A percentile compares a stretch with the other conserved stretches of the same genome.
phyloP scores from a whole-genome alignment of 2,329 filamentous ascomycete species.

The Sclerotinia nivalis region DNA sequence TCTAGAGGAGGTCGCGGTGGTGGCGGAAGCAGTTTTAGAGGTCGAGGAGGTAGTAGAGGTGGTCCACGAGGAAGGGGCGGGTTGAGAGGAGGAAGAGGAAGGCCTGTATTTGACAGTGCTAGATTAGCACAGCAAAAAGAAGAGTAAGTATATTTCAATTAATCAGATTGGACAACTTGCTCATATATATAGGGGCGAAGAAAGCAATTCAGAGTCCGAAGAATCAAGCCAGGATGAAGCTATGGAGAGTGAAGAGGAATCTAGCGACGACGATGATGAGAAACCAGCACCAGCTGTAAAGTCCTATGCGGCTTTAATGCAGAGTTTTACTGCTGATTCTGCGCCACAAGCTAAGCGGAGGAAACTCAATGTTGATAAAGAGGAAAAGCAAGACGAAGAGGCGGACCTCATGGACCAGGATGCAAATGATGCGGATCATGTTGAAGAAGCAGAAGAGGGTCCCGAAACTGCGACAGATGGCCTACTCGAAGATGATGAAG shows the following conservation, averaged over 20 bases:
- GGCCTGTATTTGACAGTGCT: slow-evolving; percentile 49
- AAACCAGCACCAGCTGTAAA: slow-evolving; percentile 44
- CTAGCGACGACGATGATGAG: slow-evolving; percentile 46
- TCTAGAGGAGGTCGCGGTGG: slow-evolving; percentile 31
- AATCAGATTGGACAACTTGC: neutral
- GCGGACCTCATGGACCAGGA: slow-evolving; percentile 28
- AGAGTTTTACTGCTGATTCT: slow-evolving; percentile 54
- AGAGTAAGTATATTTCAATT: slow-evolving; percentile 32
- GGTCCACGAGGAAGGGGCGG: slow-evolving; percentile 33
- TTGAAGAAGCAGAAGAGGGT: slow-evolving; percentile 53
- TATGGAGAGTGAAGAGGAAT: slow-evolving; percentile 49
- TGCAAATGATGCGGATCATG: slow-evolving; percentile 43
- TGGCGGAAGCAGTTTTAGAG: slow-evolving; percentile 32
- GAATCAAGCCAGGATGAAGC: slow-evolving; percentile 46
- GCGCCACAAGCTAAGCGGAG: slow-evolving; percentile 56
- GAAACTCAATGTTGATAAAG: slow-evolving; percentile 49
- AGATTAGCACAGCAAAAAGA: slow-evolving; percentile 51
- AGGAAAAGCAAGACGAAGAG: slow-evolving; percentile 27
- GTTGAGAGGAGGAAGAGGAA: slow-evolving; percentile 40
- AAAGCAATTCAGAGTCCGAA: slow-evolving; percentile 40
- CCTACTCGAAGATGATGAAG: slow-evolving; percentile 47
- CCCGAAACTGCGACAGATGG: slow-evolving; percentile 43
- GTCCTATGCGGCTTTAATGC: slow-evolving; percentile 59
- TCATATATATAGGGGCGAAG: slow-evolving; percentile 32
- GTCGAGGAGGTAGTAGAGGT: slow-evolving; percentile 36